Evolutionary conservation across 768 basidiomycete genomes (phyloP).

Genomic region (Guyanaporus albipodus): DNA sequence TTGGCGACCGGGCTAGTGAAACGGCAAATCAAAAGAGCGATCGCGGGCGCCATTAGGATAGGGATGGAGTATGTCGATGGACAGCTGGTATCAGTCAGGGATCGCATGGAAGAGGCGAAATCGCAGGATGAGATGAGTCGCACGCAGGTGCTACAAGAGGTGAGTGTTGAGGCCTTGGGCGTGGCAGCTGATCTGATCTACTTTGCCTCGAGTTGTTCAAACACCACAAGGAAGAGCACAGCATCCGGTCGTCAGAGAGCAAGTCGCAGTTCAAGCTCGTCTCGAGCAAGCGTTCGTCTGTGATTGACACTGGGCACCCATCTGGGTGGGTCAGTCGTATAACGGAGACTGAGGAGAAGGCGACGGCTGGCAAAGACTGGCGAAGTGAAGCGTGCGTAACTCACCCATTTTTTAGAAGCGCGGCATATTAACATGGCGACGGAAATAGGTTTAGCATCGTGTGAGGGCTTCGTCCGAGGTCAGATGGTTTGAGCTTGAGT

Average conservation of each 20-base stretch:
- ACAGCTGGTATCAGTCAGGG: slow-evolving; percentile 84
- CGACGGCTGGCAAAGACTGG: slow-evolving; percentile 46
- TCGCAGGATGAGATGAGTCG: slow-evolving; percentile 37
- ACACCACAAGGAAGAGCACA: slow-evolving; percentile 49
- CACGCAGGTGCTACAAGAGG: slow-evolving; percentile 57
- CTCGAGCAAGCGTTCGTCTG: slow-evolving; percentile 60
- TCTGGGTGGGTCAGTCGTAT: slow-evolving; percentile 69
- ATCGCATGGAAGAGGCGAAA: slow-evolving; percentile 67
- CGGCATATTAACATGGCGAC: background rate
- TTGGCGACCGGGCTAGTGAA: slow-evolving; percentile 82
- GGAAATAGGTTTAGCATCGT: slow-evolving; percentile 15
- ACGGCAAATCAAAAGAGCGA: slow-evolving; percentile 57
- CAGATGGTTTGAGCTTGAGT: no score
- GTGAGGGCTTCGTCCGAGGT: background rate
- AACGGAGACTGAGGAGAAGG: slow-evolving; percentile 40
- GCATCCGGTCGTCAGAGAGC: slow-evolving; percentile 35
- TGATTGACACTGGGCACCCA: slow-evolving; percentile 64
- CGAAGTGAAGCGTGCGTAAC: slow-evolving; percentile 44
- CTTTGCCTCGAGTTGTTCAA: slow-evolving; percentile 47
- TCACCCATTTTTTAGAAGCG: background rate
- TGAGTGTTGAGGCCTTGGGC: slow-evolving; percentile 22
- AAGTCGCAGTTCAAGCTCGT: slow-evolving; percentile 81
- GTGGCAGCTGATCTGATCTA: background rate
- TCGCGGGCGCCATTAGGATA: slow-evolving; percentile 65
- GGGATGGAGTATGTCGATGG: slow-evolving; percentile 86